These are phyloP conservation scores for Ocimum tenuiflorum DNA, from an alignment of 257 asterid species.

Conservation along the genomic window DNA sequence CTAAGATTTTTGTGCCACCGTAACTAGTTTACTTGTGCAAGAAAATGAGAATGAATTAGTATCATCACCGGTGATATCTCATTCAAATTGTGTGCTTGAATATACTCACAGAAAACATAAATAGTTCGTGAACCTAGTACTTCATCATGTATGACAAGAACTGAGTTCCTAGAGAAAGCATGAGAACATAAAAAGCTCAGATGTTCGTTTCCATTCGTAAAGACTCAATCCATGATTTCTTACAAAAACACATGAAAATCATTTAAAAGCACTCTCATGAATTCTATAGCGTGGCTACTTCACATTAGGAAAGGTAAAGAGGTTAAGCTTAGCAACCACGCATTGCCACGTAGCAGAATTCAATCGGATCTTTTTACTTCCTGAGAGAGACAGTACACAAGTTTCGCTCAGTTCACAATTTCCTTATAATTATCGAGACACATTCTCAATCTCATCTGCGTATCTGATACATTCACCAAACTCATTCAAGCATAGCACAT, in stretches of 20 bases:
- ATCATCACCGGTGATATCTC: not conserved
- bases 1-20: not conserved
- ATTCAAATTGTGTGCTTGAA: not conserved
- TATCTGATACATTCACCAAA: not conserved
- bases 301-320: not conserved
- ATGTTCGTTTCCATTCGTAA: not conserved
- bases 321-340: slow-evolving; percentile 4
- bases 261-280: not conserved
- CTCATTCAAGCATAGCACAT: not conserved
- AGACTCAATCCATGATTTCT: not conserved
- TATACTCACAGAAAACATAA: not conserved
- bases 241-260: not conserved
- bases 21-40: not conserved
- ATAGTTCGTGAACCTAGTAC: not conserved
- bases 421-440: not conserved
- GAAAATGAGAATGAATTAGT: not conserved
- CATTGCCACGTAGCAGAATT: not conserved
- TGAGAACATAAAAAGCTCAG: not conserved
- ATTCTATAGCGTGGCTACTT: not conserved
- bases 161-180: not conserved
- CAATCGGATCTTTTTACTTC: not conserved
- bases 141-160: not conserved
- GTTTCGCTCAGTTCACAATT: not conserved
- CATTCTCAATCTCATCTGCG: not conserved
- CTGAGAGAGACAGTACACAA: not conserved